Evolutionary conservation across 2,329 filamentous ascomycete genomes (phyloP), one percentile per base, ranked within the genome.

Genomic region (Claviceps sp.): DNA sequence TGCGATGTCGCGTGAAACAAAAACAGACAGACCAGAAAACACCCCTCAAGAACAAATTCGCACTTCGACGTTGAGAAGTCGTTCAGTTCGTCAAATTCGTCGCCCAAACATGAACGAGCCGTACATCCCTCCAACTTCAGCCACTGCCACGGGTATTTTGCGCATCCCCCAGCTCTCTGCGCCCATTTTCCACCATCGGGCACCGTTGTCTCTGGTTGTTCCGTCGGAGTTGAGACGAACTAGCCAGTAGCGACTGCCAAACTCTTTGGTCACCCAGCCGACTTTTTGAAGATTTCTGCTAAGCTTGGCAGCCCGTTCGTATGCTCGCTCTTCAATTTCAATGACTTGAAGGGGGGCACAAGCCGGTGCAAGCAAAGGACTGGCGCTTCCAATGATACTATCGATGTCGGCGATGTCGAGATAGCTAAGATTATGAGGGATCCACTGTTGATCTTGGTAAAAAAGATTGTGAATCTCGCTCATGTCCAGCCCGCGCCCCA

Each of bases 111-210:
- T 82, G 60, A 77, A 81, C 23, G 72, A 77, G 22, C 93, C 93
- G 63, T 97, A 96, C 63, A 95, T 94, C 55, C 88, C 88, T 60
- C 95, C 93, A 26, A 97, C 86, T 66, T 97, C 91, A 50, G 90
- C 88, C 62, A 82, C 80, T 26, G 86, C 88, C 58, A 97, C 84
- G n/a, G 91, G 94, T 43, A 97, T 77, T 71, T 97, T 93, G 56
- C 85, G 77, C 81, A 89, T 89, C 39, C 87, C 87, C 87, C 87
- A 91, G 70, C 82, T 86, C 59, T 80, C 79, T 47, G 86, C 86
- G 36, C 87, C 87, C 83, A 88, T 85, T 72, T 93, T 93, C 87
- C 87, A 93, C 60, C 71, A 69, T 58, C 82, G 77, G 62, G 85
- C 80, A 51, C 70, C 64, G 51, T 66, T 64, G 55, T 71, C 69